These are phyloP conservation scores for Aspergillus chevalieri DNA, from an alignment of 2,329 filamentous ascomycete species.

Conservation along the genomic window DNA sequence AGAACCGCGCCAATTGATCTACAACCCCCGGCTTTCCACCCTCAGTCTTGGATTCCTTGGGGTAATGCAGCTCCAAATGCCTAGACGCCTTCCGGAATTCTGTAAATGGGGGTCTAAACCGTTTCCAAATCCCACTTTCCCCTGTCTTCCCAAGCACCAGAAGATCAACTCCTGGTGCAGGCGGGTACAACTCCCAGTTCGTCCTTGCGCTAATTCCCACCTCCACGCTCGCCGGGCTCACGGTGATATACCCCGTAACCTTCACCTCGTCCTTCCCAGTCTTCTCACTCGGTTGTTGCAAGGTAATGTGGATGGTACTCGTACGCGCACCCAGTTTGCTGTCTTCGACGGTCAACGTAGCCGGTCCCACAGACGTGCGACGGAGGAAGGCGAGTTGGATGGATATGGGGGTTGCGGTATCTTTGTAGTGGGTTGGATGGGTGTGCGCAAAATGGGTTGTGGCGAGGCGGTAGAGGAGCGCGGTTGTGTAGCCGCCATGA, in stretches of 20 bases:
- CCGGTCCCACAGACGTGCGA: conserved; percentile 54
- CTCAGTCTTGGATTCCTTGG: conserved; percentile 15
- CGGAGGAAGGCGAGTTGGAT: conserved; percentile 62
- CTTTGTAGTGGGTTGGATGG: conserved; percentile 44
- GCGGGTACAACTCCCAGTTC: conserved; percentile 48
- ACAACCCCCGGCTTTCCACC: conserved; percentile 25
- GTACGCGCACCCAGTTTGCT: conserved; percentile 60
- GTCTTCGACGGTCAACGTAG: conserved; percentile 54
- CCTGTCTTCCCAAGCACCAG: conserved; percentile 14
- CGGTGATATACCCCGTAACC: conserved; percentile 59
- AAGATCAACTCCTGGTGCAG: conserved; percentile 24
- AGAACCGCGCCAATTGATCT: conserved; percentile 64
- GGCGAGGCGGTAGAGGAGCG: conserved; percentile 56
- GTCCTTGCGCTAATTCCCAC: conserved; percentile 53
- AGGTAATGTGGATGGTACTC: conserved; percentile 57
- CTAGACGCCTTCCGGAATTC: conserved; percentile 44
- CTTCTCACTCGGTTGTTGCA: conserved; percentile 36
- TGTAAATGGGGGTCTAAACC: conserved; percentile 20
- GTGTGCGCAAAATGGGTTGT: conserved; percentile 56
- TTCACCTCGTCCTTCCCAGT: conserved; percentile 48
- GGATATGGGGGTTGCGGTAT: conserved; percentile 53
- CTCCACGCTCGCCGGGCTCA: conserved; percentile 57
- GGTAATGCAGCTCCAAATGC: conserved; percentile 46
- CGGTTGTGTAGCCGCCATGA: conserved; percentile 64
- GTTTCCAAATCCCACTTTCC: conserved; percentile 22